Evolutionary conservation across 768 basidiomycete species (phyloP).

Genomic region (Fomitopsis serialis): DNA sequence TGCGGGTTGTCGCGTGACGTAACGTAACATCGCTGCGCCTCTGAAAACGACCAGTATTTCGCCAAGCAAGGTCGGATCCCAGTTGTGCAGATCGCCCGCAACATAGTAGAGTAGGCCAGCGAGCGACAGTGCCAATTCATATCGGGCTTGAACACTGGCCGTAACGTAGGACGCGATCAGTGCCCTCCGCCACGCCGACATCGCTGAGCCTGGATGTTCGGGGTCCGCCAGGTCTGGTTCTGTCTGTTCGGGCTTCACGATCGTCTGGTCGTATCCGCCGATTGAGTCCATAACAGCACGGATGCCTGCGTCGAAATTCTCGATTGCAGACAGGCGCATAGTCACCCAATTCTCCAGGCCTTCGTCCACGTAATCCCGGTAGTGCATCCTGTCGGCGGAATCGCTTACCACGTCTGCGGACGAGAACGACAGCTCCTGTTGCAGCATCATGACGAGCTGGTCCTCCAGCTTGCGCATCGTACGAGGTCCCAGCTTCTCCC

Average conservation of each 20-base stretch:
- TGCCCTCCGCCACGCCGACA: constrained; percentile 27
- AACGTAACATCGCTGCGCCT: constrained; percentile 69
- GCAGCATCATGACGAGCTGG: constrained; percentile 56
- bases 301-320: constrained; percentile 50
- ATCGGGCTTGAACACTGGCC: constrained; percentile 63
- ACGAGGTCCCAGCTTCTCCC: constrained; percentile 53
- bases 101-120: constrained; percentile 68
- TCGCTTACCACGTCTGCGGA: constrained; percentile 72
- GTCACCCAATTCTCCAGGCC: constrained; percentile 56
- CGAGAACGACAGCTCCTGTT: constrained; percentile 75
- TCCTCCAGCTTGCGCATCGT: constrained; percentile 52
- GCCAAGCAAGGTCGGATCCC: constrained; percentile 60
- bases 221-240: constrained; percentile 50
- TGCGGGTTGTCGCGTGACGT: constrained; percentile 54
- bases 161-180: constrained; percentile 59
- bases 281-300: constrained; percentile 62
- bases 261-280: constrained; percentile 54
- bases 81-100: constrained; percentile 52
- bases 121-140: constrained; percentile 66
- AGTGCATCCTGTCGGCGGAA: constrained; percentile 46
- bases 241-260: constrained; percentile 69
- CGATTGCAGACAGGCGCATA: constrained; percentile 51
- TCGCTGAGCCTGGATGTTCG: too few relatives aligned
- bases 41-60: constrained; percentile 79
- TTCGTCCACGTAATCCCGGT: constrained; percentile 55